Percentiles rank a stretch among this genome's conserved stretches.
phyloP scores from a whole-genome alignment of 345 rosid species.

The Combretum micranthum region DNA sequence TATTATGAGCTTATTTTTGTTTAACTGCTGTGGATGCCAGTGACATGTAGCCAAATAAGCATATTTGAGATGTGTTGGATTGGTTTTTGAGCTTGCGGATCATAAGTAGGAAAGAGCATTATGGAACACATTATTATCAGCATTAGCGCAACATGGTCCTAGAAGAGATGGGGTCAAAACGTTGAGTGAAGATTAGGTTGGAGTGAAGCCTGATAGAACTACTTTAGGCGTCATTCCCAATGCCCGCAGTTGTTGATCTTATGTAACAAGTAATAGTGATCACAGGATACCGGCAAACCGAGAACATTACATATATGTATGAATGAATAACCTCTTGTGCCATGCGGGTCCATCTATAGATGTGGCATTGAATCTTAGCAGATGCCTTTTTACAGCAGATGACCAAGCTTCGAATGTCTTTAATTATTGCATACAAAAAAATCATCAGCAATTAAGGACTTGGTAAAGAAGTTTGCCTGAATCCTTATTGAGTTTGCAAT shows the following conservation, averaged over 20 bases:
- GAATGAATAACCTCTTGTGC: constrained; percentile 69
- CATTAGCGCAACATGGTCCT: constrained; percentile 64
- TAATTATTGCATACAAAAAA: constrained; percentile 51
- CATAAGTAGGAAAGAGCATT: constrained; percentile 45
- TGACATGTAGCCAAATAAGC: constrained; percentile 85
- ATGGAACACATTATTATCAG: constrained; percentile 85
- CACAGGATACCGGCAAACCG: constrained; percentile 47
- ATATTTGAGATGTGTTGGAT: constrained; percentile 34
- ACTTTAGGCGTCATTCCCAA: constrained; percentile 52
- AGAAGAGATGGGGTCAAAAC: constrained; percentile 46
- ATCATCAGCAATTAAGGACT: constrained; percentile 38
- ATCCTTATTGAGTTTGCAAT: constrained; percentile 38
- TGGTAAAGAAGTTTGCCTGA: constrained; percentile 54
- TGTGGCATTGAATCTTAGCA: constrained; percentile 33
- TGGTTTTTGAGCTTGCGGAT: constrained; percentile 34
- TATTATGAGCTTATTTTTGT: constrained; percentile 38
- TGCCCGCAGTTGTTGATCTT: constrained; percentile 67
- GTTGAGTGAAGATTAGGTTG: constrained; percentile 36
- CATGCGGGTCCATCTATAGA: constrained; percentile 49
- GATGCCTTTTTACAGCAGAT: constrained; percentile 30
- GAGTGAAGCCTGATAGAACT: constrained; percentile 49
- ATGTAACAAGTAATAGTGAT: constrained; percentile 40
- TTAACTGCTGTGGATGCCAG: constrained; percentile 59
- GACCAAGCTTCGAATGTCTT: constrained; percentile 37
- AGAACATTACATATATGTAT: constrained; percentile 52